Conservation (phyloP, 345 rosid genomes). For the Populus tremula region DNA sequence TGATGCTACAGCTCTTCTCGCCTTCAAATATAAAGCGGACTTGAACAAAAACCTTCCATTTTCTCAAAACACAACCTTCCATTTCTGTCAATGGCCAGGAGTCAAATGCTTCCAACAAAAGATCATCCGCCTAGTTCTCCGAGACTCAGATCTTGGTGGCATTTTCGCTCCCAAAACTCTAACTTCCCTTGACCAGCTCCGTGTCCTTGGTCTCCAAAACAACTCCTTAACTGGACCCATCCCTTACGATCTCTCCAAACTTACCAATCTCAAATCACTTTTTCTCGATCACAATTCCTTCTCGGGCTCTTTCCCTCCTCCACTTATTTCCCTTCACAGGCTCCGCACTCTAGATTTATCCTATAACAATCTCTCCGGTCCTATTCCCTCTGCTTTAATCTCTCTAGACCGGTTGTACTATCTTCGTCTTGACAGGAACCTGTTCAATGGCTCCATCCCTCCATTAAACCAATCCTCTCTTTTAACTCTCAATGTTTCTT, state of each 20-base stretch:
- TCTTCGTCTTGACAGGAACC: constrained; percentile 63
- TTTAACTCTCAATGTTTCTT: constrained; percentile 58
- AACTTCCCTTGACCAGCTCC: constrained; percentile 71
- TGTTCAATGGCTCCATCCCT: constrained; percentile 64
- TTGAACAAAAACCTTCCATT: constrained; percentile 36
- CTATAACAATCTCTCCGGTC: constrained; percentile 57
- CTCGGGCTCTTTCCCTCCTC: constrained; percentile 65
- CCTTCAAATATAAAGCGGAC: constrained; percentile 74
- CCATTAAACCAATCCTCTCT: constrained; percentile 77
- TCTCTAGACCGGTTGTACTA: constrained; percentile 44
- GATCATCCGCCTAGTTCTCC: constrained; percentile 60
- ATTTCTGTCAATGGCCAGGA: constrained; percentile 70
- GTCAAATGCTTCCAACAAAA: constrained; percentile 50
- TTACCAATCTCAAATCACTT: constrained; percentile 66
- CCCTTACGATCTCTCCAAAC: constrained; percentile 62
- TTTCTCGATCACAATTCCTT: constrained; percentile 70
- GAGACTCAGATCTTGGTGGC: constrained; percentile 60
- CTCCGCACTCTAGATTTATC: constrained; percentile 68
- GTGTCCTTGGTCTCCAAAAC: constrained; percentile 83
- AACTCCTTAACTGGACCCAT: constrained; percentile 69
- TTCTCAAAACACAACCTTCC: constrained; percentile 31
- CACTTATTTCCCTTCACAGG: constrained; percentile 54
- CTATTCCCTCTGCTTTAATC: constrained; percentile 43
- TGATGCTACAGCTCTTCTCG: constrained; percentile 63
- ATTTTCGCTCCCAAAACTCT: constrained; percentile 50